phyloP scores from a whole-genome alignment of 108 stramenopile genomes.

The Fistulifera solaris region DNA sequence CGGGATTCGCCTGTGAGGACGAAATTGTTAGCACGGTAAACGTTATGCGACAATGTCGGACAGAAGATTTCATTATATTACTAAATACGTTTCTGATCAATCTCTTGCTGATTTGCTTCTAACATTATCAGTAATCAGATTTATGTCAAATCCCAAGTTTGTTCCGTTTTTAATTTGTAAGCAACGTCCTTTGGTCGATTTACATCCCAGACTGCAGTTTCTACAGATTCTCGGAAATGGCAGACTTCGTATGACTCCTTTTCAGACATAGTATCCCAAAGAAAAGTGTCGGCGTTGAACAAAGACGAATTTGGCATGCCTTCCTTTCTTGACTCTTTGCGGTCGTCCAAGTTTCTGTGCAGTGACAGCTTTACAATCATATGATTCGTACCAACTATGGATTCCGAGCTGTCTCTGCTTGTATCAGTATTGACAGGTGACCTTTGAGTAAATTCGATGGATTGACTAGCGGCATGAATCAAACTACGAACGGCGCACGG shows the following conservation, averaged over 20 bases:
- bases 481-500: conserved; percentile 38
- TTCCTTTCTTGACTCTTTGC: too few species aligned
- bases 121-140: too few species aligned
- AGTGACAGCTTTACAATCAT: neutral
- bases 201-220: conserved; percentile 5
- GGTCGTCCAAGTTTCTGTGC: too few species aligned
- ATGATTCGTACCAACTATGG: neutral
- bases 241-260: neutral
- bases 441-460: neutral
- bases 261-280: neutral
- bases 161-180: neutral
- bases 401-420: conserved; percentile 1
- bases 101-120: too few species aligned
- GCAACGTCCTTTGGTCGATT: neutral
- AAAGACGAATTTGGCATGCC: too few species aligned
- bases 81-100: too few species aligned
- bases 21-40: too few species aligned
- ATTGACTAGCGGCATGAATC: neutral
- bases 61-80: too few species aligned
- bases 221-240: neutral
- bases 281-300: neutral
- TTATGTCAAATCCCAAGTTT: neutral
- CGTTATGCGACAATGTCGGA: too few species aligned
- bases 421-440: too few species aligned
- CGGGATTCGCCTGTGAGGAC: too few species aligned